Base-by-base conservation (phyloP, 2,329 filamentous ascomycete genomes). In the Botrytis fragariae region DNA sequence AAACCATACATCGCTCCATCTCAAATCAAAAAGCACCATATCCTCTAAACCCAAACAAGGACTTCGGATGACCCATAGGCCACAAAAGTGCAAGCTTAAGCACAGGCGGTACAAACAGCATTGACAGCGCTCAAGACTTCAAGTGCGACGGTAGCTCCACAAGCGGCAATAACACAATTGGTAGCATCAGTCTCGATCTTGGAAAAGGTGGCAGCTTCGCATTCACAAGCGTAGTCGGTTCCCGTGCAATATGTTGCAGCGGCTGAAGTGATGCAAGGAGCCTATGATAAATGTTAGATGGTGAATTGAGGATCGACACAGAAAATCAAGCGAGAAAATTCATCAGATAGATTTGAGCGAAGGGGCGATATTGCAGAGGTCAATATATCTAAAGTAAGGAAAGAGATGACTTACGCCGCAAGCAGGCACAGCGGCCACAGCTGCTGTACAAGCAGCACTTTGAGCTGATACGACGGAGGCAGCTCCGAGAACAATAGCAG, bases 191-290 rank as follows among this genome's bases (percentile, higher is more conserved):
- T 67, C 8, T 72, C 4, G 14, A 72, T 67, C 9, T 62, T 14
- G 8, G 61, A 44, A 10, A 72, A 72, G 3, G 45, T 72, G 12
- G 14, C 29, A 35, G 60, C 20, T 32, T n/a, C 12, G 14, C 70
- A 72, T 72, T 72, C 70, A 67, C 70, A 72, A n/a, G 70, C 37
- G 37, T 72, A 72, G 29, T 72, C 8, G 4, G 16, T 22, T 4
- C 9, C 37, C 3, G 44, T 1, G 37, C 70, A 64, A n/a, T 22
- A 22, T 25, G 4, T 35, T 9, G 29, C 4, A 10, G 29, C 61
- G 1, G 61, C 37, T 32, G 60, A 12, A 12, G 45, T 44, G 37
- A 72, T 67, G n/a, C 70, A 72, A 42, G 70, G 10, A 54, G 25
- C 37, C 70, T 72, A 70, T 8, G 5, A 22, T 22, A 44, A 1